Evolutionary conservation across 768 basidiomycete species (phyloP), one percentile per base, ranked within the genome.

Genomic region (Leccinellum rugosiceps): DNA sequence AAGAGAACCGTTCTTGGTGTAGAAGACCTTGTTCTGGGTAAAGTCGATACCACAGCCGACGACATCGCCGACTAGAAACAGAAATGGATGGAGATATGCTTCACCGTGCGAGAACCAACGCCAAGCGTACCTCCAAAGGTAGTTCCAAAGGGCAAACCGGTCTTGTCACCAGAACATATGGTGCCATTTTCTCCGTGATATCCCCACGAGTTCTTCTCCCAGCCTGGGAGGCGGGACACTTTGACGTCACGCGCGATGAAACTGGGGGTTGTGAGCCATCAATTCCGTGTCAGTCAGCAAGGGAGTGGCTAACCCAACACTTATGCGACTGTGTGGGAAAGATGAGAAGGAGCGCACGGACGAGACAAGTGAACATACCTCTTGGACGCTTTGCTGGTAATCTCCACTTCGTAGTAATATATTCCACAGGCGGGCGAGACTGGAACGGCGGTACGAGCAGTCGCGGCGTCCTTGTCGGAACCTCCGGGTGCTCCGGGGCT

Each of bases 31-130:
- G 56, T 90, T 80, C 19, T 81, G 83, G 45, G 85, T 86, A 67
- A 94, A 97, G 72, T 98, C 93, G 57, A 98, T 80, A 1, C 96
- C 96, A 66, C 94, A 96, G 11, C 96, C 96, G 58, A 99, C 81
- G 25, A 87, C 75, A 69, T 99, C 96, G 8, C 88, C 90, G 45
- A 85, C 94, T 95, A 57, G 48, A 44, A 46, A 19, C 9, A 56
- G 50, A 60, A 52, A 48, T 32, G 54, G 54, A 62, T 53, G 53
- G 21, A 45, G 13, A 3, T 43, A 25, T 45, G 23, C 28, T 57
- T 17, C 1, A 34, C 14, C 43, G 6, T 21, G 41, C 19, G 46
- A n/a, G 26, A 41, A 45, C 31, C 46, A 58, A 51, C 32, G 38
- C 19, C 14, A 6, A 26, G 77, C 86, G 68, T 70, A 94, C 93